Base-by-base conservation (phyloP, 495 filamentous ascomycete genomes). In the Clohesyomyces aquaticus region DNA sequence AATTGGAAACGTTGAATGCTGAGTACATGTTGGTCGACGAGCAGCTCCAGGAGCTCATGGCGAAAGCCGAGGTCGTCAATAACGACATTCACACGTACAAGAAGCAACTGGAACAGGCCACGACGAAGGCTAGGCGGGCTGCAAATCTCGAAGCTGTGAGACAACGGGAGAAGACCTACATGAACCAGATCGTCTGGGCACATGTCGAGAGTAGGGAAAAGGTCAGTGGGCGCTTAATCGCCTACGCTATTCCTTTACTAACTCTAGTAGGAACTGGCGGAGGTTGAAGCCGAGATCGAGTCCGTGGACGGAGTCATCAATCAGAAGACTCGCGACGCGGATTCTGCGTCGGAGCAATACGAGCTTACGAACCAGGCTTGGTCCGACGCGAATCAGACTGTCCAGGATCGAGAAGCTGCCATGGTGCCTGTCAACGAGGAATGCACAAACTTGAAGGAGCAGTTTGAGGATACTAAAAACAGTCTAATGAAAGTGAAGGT, bases 1-100 rank as follows among this genome's bases (percentile, higher is more conserved):
- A 98, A 71, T 80, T 99, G 1, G 91, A 97, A 71, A 86, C 92
- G 67, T 80, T 99, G 12, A 91, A 96, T 72, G 86, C 91, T 62
- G 95, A 98, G 70, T 99, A 99, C 74, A 81, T 85, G 46, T 74
- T 95, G 38, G 84, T 98, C 19, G 85, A 83, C 56, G 83, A 90
- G 58, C 82, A 77, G 1, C 78, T 88, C 23, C 89, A 96, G 55
- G 82, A 81, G 10, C 85, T 88, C n/a, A 81, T 88, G 47, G 79
- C 77, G 51, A 88, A 87, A 56, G 72, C 88, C 0, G 67, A 72
- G 27, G 76, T 67, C 26, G 76, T 76, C 42, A 56, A 75, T 19
- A 77, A 81, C 22, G 83, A 87, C 67, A 73, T 87, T 16, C 68
- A 73, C 8, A 67, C 74, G 3, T 71, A 86, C 27, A 70, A 82